Base-by-base conservation (phyloP, 148 eudicot species). In the Fagopyrum homotropicum region DNA sequence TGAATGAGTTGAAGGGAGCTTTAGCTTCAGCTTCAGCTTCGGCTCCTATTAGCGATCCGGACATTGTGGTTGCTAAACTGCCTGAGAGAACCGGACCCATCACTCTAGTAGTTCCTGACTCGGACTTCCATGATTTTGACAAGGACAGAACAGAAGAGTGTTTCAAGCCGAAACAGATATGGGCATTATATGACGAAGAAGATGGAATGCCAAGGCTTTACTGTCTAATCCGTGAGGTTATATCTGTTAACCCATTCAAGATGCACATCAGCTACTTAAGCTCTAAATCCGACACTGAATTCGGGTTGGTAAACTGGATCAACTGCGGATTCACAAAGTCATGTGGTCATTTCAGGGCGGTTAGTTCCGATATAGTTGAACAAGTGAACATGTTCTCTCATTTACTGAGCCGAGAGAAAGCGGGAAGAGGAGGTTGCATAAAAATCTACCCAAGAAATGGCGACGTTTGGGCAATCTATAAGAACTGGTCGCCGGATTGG, bases 151-250 rank as follows among this genome's bases (percentile, higher is more conserved):
- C 96, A 74, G 99, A 95, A 78, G 96, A 89, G 51, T 89, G 96
- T 80, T 92, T 95, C 83, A 85, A 88, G 79, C 93, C 96, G 30
- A 95, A 90, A 85, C 99, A 95, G 82, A 92, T 95, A 83, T 95
- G 99, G 99, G 99, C 99, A 54, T 69, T 95, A 76, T 95, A 95
- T 61, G 99, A 95, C 78, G 99, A 95, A 85, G 97, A 95, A 82
- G 99, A 95, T 66, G 99, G 99, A 15, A 95, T 95, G 99, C 99
- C 99, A 74, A 90, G 99, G 52, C 83, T 95, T 74, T 95, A 95
- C 78, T 95, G 99, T 85, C 84, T 95, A 29, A 89, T 95, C 69
- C 97, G 97, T 12, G 84, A 90, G 75, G 82, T 95, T 44, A 80
- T 95, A 60, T 95, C 99, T 0, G 81, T 89, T 16, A 86, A 86